Evolutionary conservation across 2,329 filamentous ascomycete species (phyloP).

Genomic region (Aspergillus hiratsukae): DNA sequence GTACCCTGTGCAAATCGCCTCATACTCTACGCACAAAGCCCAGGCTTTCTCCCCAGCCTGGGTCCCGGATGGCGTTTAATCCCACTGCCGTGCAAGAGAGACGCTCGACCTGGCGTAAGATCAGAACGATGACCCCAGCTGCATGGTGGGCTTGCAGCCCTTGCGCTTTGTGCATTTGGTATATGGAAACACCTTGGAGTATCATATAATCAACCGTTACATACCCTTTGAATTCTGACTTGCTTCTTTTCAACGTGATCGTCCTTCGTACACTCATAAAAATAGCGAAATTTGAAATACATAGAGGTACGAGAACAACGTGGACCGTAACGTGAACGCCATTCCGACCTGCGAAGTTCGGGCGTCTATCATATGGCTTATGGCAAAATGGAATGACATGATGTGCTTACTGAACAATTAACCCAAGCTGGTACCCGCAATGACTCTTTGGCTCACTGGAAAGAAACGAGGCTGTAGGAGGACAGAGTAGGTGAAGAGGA

Average conservation of each 20-base stretch:
- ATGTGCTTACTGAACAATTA: neutral
- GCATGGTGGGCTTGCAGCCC: neutral
- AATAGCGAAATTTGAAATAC: neutral
- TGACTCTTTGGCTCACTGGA: neutral
- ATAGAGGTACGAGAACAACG: neutral
- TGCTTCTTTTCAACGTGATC: neutral
- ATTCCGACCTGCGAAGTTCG: neutral
- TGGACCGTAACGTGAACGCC: neutral
- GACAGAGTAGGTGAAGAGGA: neutral
- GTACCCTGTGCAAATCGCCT: neutral
- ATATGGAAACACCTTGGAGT: neutral
- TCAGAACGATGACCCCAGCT: neutral
- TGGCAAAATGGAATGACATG: neutral
- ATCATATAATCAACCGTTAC: neutral
- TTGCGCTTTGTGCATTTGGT: neutral
- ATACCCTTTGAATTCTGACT: slow-evolving; percentile 1
- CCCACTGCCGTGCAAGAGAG: neutral
- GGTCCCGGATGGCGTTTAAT: neutral
- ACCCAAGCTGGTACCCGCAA: neutral
- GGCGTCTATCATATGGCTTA: neutral
- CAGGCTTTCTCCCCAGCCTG: neutral
- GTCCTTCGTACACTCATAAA: neutral
- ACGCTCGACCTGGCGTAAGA: neutral
- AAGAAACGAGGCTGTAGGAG: neutral
- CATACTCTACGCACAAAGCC: too few relatives aligned